Base-by-base conservation (phyloP, 305 asterid genomes). In the Salvia sclarea region DNA sequence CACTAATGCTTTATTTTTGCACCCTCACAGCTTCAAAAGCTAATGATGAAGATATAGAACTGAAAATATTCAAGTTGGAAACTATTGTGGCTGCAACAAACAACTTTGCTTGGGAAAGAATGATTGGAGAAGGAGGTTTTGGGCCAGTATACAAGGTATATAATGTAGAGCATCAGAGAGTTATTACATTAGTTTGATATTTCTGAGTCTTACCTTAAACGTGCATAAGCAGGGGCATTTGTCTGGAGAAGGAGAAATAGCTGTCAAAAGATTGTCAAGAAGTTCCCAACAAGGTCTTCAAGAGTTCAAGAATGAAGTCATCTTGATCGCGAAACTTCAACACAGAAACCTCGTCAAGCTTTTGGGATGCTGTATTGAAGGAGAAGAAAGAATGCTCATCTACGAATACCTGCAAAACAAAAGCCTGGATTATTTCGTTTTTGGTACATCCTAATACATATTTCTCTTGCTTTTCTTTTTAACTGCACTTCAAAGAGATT, bases 361-460 rank as follows among this genome's bases (percentile, higher is more conserved):
- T 16, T n/a, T 76, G 18, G 84, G 84, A 37, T 80, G 79, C 59
- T 76, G 81, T 77, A 72, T 56, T 21, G 41, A 65, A 44, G 75
- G 77, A 9, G 76, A 76, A 0, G 81, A 76, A 54, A 76, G 72
- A 45, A 59, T 80, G 52, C 49, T 80, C 8, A 69, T 80, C 47
- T 80, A 80, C 14, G 81, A 76, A 63, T 80, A 73, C 76, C 14
- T 80, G 28, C 67, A 45, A 11, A 69, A 69, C 12, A 69, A 69
- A 49, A 69, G 75, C 61, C 37, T 69, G 4, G 72, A 28, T 47
- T 48, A 35, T 59, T 47, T 79, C 31, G 43, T 79, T 37, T 76
- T 69, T 16, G 81, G 83, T 79, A 31, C 31, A 10, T 2, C 30
- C 1, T 31, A 8, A 12, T 17, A 17, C 3, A 2, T 2, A 1